Evolutionary conservation across 164 flowering plant genomes (phyloP).

Genomic region (Annona squamosa): DNA sequence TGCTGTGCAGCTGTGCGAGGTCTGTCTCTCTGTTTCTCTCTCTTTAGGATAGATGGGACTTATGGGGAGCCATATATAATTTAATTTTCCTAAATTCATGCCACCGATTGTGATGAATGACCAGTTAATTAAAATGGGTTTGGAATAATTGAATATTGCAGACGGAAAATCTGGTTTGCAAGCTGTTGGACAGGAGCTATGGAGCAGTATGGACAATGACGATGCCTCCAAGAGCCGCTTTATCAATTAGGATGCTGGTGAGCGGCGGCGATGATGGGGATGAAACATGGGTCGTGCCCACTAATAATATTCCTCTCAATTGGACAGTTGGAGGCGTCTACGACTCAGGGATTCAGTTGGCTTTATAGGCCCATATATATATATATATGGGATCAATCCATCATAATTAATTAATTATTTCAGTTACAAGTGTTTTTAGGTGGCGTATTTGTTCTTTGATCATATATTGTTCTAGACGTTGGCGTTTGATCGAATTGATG

Average conservation of each 20-base stretch:
- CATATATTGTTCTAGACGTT: not conserved
- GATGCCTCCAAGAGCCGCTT: slow-evolving; percentile 63
- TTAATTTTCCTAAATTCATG: not conserved
- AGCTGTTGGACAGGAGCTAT: slow-evolving; percentile 64
- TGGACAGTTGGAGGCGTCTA: slow-evolving; percentile 77
- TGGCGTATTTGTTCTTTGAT: not conserved
- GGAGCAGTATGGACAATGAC: slow-evolving; percentile 75
- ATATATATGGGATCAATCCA: no score
- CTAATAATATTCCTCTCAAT: slow-evolving; percentile 47
- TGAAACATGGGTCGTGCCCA: slow-evolving; percentile 68
- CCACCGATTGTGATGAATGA: not conserved
- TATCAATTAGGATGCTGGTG: slow-evolving; percentile 67
- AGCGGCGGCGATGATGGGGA: slow-evolving; percentile 60
- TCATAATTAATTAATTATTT: no score
- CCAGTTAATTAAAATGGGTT: not conserved
- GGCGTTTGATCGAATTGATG: not conserved
- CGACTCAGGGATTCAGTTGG: slow-evolving; percentile 80
- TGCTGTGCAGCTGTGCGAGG: slow-evolving; percentile 89
- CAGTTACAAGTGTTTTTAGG: no score
- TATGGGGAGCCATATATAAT: not conserved
- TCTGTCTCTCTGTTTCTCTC: slow-evolving; percentile 11
- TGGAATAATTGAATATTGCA: slow-evolving; percentile 17
- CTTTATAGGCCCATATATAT: not conserved
- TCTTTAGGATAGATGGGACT: not conserved
- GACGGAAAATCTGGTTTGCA: slow-evolving; percentile 61